Percentiles rank a stretch among this genome's conserved stretches.
Conservation (phyloP, 1,284 basidiomycete genomes). For the Singerocomus rubriflavus region DNA sequence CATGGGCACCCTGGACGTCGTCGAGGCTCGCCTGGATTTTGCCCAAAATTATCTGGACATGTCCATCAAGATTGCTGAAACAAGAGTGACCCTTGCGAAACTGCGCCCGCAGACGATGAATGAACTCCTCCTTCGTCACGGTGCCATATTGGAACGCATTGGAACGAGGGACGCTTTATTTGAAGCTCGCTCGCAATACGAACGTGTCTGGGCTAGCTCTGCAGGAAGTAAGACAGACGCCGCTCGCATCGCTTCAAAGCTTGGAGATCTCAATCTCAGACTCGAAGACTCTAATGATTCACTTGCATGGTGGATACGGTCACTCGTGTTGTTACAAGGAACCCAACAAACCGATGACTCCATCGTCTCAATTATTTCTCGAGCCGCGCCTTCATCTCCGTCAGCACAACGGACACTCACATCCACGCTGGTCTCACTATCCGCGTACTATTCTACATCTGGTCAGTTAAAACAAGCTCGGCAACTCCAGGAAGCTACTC, state of each 20-base stretch:
- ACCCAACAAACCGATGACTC: constrained; percentile 17
- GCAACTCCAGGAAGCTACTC: constrained; percentile 60
- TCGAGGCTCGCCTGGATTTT: constrained; percentile 52
- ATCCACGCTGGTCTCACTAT: constrained; percentile 66
- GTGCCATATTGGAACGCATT: constrained; percentile 65
- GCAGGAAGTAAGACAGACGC: constrained; percentile 42
- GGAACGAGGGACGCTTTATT: constrained; percentile 53
- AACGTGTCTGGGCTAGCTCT: constrained; percentile 56
- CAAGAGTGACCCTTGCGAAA: constrained; percentile 33
- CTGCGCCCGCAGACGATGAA: constrained; percentile 52
- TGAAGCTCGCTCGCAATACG: constrained; percentile 60
- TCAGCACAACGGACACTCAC: constrained; percentile 67
- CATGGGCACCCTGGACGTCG: constrained; percentile 39
- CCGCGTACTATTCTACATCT: constrained; percentile 65
- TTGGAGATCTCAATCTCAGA: constrained; percentile 61
- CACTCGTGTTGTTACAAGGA: constrained; percentile 46
- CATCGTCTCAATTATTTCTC: constrained; percentile 36
- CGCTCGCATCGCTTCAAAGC: constrained; percentile 59
- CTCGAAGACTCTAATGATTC: constrained; percentile 54
- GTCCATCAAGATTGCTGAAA: constrained; percentile 48
- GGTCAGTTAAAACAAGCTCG: constrained; percentile 68
- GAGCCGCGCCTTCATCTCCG: constrained; percentile 51
- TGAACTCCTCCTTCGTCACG: constrained; percentile 63
- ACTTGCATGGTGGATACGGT: constrained; percentile 62
- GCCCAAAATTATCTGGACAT: constrained; percentile 55